Percentiles rank a stretch among this genome's conserved stretches.
phyloP scores from a whole-genome alignment of 495 filamentous ascomycete species.

The Tuber borchii region DNA sequence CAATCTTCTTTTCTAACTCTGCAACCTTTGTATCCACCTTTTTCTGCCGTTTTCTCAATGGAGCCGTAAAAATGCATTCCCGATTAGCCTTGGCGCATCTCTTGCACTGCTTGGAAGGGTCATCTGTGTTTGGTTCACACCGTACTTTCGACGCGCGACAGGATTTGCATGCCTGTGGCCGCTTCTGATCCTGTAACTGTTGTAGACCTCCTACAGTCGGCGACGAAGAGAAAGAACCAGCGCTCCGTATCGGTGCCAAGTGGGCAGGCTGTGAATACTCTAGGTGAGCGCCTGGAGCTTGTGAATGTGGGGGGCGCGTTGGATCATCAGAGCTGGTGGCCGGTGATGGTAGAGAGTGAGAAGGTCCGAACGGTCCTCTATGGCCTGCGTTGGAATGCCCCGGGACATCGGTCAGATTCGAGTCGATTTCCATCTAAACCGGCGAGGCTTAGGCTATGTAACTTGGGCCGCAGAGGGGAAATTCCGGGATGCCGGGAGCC shows the following conservation, averaged over 20 bases:
- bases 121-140: slow-evolving; percentile 65
- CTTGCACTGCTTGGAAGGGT: slow-evolving; percentile 63
- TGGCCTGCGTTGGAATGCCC: neutral
- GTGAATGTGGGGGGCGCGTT: neutral
- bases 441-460: neutral
- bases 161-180: slow-evolving; percentile 84
- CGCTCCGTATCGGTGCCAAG: slow-evolving; percentile 9
- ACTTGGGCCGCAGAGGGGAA: neutral
- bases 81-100: slow-evolving; percentile 79
- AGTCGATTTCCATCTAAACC: neutral
- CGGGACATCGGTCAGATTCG: neutral
- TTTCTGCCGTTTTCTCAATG: slow-evolving; percentile 81
- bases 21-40: slow-evolving; percentile 88
- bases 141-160: slow-evolving; percentile 86
- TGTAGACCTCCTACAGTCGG: neutral
- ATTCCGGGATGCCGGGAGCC: neutral
- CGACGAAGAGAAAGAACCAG: slow-evolving; percentile 7
- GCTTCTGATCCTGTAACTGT: slow-evolving; percentile 54
- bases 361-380: neutral
- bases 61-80: slow-evolving; percentile 71
- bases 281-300: neutral
- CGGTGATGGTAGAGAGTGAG: neutral
- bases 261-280: slow-evolving; percentile 12
- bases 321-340: neutral
- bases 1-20: slow-evolving; percentile 91